These are phyloP conservation scores for Parathielavia appendiculata DNA, from an alignment of 495 filamentous ascomycete species.

Conservation along the genomic window DNA sequence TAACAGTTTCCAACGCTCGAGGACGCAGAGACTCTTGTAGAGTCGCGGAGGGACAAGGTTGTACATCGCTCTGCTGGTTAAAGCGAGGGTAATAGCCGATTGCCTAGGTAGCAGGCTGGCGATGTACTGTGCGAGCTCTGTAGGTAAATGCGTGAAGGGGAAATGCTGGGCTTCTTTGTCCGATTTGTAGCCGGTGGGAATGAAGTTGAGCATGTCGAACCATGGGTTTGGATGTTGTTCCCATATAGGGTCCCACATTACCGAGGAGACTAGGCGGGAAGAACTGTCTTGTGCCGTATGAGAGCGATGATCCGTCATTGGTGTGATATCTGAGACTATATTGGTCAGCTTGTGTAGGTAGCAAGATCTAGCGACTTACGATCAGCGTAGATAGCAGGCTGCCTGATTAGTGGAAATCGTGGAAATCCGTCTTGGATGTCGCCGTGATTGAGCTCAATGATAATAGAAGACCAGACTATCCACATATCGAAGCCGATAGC, in stretches of 20 bases:
- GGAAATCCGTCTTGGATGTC: neutral
- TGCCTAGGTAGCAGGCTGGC: neutral
- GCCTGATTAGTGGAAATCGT: neutral
- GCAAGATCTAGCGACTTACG: neutral
- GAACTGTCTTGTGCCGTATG: neutral
- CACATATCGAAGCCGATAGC: neutral
- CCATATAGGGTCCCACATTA: neutral
- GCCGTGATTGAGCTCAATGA: neutral
- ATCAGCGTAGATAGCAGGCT: neutral
- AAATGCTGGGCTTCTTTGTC: too few species aligned
- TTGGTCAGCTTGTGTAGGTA: neutral
- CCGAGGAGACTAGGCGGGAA: neutral
- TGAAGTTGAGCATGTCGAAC: neutral
- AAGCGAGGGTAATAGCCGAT: neutral
- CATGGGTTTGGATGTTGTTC: conserved; percentile 1
- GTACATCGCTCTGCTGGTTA: neutral
- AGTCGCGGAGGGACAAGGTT: neutral
- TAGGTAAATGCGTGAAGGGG: neutral
- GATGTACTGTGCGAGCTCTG: neutral
- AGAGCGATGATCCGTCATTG: neutral
- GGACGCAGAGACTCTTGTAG: neutral
- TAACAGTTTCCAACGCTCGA: neutral
- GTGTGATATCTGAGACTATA: neutral
- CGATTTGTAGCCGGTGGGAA: too few species aligned
- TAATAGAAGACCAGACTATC: neutral